A percentile compares a stretch with the other conserved stretches of the same genome.
Evolutionary conservation across 2,329 filamentous ascomycete species (phyloP).

Genomic region (Cucurbitaria berberidis): DNA sequence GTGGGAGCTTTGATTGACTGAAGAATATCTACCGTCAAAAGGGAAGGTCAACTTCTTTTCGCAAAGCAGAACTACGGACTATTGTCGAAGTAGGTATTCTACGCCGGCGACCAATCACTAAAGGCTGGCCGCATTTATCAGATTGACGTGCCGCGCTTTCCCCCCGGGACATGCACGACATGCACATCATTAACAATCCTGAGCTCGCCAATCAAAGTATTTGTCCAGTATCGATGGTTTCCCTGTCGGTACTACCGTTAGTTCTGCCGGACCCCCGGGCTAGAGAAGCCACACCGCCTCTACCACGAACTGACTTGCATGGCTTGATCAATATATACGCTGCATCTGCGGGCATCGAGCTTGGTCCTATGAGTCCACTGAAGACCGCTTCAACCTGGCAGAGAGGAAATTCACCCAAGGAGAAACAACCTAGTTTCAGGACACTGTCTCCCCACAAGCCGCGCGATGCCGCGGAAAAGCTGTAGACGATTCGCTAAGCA

Average conservation of each 20-base stretch:
- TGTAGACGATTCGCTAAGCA: neutral
- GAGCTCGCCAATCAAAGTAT: neutral
- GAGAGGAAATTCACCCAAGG: neutral
- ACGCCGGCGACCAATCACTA: neutral
- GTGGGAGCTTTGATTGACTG: no score
- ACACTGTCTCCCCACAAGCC: neutral
- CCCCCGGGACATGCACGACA: slow-evolving; percentile 12
- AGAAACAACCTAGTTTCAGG: neutral
- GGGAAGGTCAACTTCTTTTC: neutral
- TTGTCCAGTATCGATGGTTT: neutral
- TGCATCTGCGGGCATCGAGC: neutral
- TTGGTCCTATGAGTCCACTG: slow-evolving; percentile 6
- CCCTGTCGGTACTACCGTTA: slow-evolving; percentile 5
- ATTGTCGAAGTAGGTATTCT: neutral
- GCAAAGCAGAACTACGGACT: neutral
- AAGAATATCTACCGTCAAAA: no score
- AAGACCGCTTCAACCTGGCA: slow-evolving; percentile 1
- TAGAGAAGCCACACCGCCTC: slow-evolving; percentile 30
- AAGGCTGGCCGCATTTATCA: neutral
- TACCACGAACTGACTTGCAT: slow-evolving; percentile 4
- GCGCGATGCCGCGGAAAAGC: neutral
- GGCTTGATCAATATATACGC: slow-evolving; percentile 1
- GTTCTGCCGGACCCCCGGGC: slow-evolving; percentile 27
- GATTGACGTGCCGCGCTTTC: neutral
- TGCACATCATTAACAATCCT: slow-evolving; percentile 1